phyloP scores from a whole-genome alignment of 345 rosid species.

The Sisymbrium irio region DNA sequence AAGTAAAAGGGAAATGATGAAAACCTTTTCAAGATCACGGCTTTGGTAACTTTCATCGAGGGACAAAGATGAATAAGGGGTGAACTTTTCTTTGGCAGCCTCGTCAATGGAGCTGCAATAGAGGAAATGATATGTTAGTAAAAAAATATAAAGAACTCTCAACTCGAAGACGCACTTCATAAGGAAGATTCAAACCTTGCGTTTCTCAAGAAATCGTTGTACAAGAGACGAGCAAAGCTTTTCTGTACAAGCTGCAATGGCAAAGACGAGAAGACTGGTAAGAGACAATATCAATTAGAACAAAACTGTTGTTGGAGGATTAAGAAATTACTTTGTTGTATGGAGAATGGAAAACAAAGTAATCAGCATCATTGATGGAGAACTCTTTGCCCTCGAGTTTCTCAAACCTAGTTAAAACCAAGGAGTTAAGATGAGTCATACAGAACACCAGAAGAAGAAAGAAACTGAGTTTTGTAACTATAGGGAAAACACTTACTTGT shows the following conservation, averaged over 20 bases:
- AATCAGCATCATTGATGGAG: conserved; percentile 72
- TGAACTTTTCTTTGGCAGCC: conserved; percentile 72
- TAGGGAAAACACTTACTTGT: conserved; percentile 54
- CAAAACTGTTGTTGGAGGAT: neutral
- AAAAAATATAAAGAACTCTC: neutral
- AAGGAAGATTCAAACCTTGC: conserved; percentile 52
- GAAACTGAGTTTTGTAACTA: neutral
- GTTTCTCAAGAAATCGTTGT: conserved; percentile 75
- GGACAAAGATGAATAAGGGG: conserved; percentile 69
- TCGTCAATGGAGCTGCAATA: conserved; percentile 72
- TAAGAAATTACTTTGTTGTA: conserved; percentile 75
- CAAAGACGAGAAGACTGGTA: conserved; percentile 17
- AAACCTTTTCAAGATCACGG: conserved; percentile 98
- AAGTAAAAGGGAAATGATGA: neutral
- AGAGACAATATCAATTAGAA: conserved; percentile 1
- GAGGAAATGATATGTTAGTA: neutral
- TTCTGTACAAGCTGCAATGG: conserved; percentile 94
- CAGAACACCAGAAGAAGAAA: neutral
- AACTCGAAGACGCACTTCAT: neutral
- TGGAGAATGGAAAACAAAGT: conserved; percentile 94
- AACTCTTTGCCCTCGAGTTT: conserved; percentile 81
- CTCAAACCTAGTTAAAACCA: conserved; percentile 59
- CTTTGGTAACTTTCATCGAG: conserved; percentile 89
- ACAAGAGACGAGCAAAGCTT: conserved; percentile 91
- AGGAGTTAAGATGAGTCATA: conserved; percentile 1